Evolutionary conservation across 2,329 filamentous ascomycete genomes (phyloP), one percentile per base, ranked within the genome.

Genomic region (Pseudogymnoascus sp.): DNA sequence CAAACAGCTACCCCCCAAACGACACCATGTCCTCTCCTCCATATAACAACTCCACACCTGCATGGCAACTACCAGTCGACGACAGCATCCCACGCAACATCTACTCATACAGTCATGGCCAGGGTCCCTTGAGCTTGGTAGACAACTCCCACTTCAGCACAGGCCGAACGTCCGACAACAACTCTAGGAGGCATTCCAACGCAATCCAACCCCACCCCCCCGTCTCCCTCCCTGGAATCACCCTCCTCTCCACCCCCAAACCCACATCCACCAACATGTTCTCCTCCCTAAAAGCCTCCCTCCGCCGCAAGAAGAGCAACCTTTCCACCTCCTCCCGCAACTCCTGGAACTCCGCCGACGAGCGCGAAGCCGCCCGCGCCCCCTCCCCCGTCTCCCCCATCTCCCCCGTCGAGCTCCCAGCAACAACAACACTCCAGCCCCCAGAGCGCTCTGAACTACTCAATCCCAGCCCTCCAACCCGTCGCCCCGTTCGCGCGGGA

Each of bases 401-500:
- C 16, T 21, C 19, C 39, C 39, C 39, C 3, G 16, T 21, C 39
- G 39, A 43, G 16, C 7, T 21, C 7, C 39, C 39, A 16, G 8
- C 39, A 4, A 6, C 39, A 4, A 6, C 39, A 1, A 39, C 14
- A 2, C 37, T 39, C 14, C 37, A 39, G 3, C 37, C 37, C 14
- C 6, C 14, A 14, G 37, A 39, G 37, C 37, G 37, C 37, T 16
- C 37, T 13, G 37, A 39, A 13, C 37, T 39, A 14, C 37, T 39
- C 37, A 39, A 39, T 6, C 37, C 37, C 37, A 39, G 37, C 6
- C 37, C 37, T 39, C 37, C 37, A n/a, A 39, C 37, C 37, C 37
- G 37, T n/a, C 37, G 37, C 14, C 37, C 37, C 37, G 37, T 39
- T 6, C 64, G 69, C 14, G 66, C 70, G 60, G 71, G 69, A n/a